These are phyloP conservation scores for Nymphaea thermarum DNA, from an alignment of 164 flowering plant genomes.

Conservation along the genomic window DNA sequence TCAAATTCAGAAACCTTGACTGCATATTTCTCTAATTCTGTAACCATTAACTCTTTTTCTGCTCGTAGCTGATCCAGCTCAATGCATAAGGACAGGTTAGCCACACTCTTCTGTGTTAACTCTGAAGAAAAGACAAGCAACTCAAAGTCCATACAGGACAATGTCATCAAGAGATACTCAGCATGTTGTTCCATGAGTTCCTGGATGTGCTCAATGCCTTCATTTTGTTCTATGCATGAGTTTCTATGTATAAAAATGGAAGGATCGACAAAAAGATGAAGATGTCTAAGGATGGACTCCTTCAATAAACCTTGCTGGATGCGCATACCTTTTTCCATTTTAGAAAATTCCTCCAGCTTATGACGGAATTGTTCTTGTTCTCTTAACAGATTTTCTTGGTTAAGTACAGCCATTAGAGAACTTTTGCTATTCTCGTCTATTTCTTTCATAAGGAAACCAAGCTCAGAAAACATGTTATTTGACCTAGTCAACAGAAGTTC, in stretches of 20 bases:
- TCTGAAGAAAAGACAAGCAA: constrained; percentile 36
- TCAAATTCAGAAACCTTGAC: background rate
- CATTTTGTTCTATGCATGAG: background rate
- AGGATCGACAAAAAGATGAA: background rate
- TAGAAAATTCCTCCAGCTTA: background rate
- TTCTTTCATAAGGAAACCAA: constrained; percentile 54
- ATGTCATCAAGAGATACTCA: constrained; percentile 26
- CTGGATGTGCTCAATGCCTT: constrained; percentile 5
- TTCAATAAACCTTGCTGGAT: constrained; percentile 2
- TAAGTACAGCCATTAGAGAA: constrained; percentile 24
- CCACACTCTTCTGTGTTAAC: constrained; percentile 15
- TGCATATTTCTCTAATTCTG: background rate
- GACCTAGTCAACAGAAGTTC: constrained; percentile 74
- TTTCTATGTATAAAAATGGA: background rate
- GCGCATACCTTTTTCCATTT: background rate
- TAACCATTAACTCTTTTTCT: background rate
- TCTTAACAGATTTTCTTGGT: constrained; percentile 43
- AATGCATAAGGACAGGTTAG: background rate
- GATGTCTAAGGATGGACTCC: constrained; percentile 4
- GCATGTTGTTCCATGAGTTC: constrained; percentile 26
- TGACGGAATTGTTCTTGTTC: constrained; percentile 17
- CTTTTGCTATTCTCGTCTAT: constrained; percentile 36
- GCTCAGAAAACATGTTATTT: constrained; percentile 62
- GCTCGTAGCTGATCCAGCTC: background rate
- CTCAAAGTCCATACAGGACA: constrained; percentile 49